Percentiles rank a stretch among this genome's conserved stretches.
phyloP scores from a whole-genome alignment of 2,329 filamentous ascomycete genomes.

The Alternaria viburni region DNA sequence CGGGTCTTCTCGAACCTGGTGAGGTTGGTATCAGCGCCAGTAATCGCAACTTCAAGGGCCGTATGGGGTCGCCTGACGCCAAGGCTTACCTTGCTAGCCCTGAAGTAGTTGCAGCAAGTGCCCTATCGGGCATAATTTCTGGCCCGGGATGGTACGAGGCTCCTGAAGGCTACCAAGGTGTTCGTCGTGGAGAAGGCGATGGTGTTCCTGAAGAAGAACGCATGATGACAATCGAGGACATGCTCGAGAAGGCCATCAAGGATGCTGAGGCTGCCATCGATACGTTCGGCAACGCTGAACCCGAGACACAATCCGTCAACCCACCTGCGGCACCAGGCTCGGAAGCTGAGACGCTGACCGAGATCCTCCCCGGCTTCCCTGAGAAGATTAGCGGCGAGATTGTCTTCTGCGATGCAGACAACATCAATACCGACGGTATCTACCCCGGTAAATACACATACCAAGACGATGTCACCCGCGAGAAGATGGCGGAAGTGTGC shows the following conservation, averaged over 20 bases:
- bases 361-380: conserved; percentile 85
- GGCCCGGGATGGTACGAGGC: conserved; percentile 80
- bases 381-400: conserved; percentile 85
- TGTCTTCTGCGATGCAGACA: conserved; percentile 82
- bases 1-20: conserved; percentile 79
- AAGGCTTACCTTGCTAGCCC: conserved; percentile 88
- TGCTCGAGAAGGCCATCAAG: conserved; percentile 72
- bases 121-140: conserved; percentile 73
- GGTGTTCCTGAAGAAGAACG: conserved; percentile 69
- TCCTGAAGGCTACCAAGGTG: conserved; percentile 71
- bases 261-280: conserved; percentile 70
- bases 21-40: conserved; percentile 84
- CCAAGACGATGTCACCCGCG: conserved; percentile 77
- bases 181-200: conserved; percentile 73
- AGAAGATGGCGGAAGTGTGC: conserved; percentile 85
- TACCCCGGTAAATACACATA: conserved; percentile 94
- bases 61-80: conserved; percentile 82
- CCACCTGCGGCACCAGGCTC: conserved; percentile 36
- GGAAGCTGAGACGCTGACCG: conserved; percentile 58
- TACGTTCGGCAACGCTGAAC: conserved; percentile 47
- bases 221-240: conserved; percentile 71
- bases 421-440: conserved; percentile 91
- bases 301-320: conserved; percentile 40
- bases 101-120: conserved; percentile 90
- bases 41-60: conserved; percentile 90